Evolutionary conservation across 2,329 filamentous ascomycete species (phyloP), one percentile per base, ranked within the genome.

Genomic region (Myriosclerotinia scirpicola): DNA sequence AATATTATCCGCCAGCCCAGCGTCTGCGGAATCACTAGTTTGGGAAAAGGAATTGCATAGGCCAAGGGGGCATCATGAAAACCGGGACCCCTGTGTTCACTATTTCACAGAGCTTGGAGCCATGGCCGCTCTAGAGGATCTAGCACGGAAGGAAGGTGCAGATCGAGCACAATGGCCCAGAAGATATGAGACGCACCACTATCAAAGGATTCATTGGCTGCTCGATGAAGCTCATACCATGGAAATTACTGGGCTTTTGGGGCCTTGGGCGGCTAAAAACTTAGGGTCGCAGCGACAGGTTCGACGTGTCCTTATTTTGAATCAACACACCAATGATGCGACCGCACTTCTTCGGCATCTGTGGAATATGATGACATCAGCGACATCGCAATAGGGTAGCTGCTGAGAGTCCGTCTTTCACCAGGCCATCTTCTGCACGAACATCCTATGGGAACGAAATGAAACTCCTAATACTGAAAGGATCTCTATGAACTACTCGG

Each of bases 61-160:
- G 91, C 97, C 76, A 97, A 97, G 78, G 89, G 88, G 93, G 93
- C 0, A 90, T 97, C 54, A 89, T 95, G 76, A 97, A 96, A 77
- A 62, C 78, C 0, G 86, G 85, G 0, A 83, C 83, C 7, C 82
- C 83, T 40, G 87, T 84, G 2, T 91, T 61, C 7, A 48, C 42
- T 5, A 2, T 5, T 26, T 17, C 34, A 36, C 58, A 61, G 30
- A 36, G 2, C 26, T 38, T 5, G 22, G 7, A 26, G 54, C 54
- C 11, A 56, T 44, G 38, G 38, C 38, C 8, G 38, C 44, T 8
- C 40, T 56, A 2, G 8, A 56, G 22, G 14, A 17, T 56, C 0
- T 44, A 44, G 54, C 22, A 7, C 7, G 5, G 2, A 2, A 12
- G 22, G 54, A 56, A 56, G 54, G 54, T 7, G 38, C 22, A 11